Evolutionary conservation across 129 eudicot species (phyloP).

Genomic region (Calendula officinalis): DNA sequence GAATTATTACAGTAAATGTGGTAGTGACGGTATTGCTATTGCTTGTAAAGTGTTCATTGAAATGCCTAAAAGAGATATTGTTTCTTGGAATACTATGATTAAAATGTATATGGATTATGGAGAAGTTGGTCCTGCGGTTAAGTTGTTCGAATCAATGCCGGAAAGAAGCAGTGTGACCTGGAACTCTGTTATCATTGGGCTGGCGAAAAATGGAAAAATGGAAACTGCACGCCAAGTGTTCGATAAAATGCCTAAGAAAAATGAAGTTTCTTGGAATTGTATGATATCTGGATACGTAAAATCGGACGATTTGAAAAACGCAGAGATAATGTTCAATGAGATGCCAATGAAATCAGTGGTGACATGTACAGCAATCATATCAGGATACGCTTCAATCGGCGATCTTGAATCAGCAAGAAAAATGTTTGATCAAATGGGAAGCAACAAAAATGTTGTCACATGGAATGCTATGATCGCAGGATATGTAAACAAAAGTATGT

Average conservation of each 20-base stretch:
- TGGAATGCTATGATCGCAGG: slow-evolving; percentile 80
- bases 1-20: slow-evolving; percentile 46
- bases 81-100: slow-evolving; percentile 69
- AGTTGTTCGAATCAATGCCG: slow-evolving; percentile 53
- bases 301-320: slow-evolving; percentile 41
- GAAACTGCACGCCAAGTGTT: slow-evolving; percentile 40
- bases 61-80: slow-evolving; percentile 57
- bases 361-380: slow-evolving; percentile 52
- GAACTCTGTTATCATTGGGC: slow-evolving; percentile 55
- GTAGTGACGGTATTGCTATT: slow-evolving; percentile 24
- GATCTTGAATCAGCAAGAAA: slow-evolving; percentile 49
- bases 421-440: slow-evolving; percentile 48
- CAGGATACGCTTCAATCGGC: slow-evolving; percentile 48
- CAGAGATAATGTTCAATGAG: slow-evolving; percentile 35
- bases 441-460: slow-evolving; percentile 45
- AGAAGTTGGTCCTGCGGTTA: slow-evolving; percentile 42
- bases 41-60: slow-evolving; percentile 50
- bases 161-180: slow-evolving; percentile 54
- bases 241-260: slow-evolving; percentile 53
- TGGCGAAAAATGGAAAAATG: slow-evolving; percentile 47
- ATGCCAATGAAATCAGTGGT: slow-evolving; percentile 61
- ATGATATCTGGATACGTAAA: slow-evolving; percentile 55
- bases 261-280: slow-evolving; percentile 65
- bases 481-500: slow-evolving; percentile 42
- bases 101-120: slow-evolving; percentile 49